Conservation (phyloP, 2,329 filamentous ascomycete species). For the Teratosphaeria destructans region DNA sequence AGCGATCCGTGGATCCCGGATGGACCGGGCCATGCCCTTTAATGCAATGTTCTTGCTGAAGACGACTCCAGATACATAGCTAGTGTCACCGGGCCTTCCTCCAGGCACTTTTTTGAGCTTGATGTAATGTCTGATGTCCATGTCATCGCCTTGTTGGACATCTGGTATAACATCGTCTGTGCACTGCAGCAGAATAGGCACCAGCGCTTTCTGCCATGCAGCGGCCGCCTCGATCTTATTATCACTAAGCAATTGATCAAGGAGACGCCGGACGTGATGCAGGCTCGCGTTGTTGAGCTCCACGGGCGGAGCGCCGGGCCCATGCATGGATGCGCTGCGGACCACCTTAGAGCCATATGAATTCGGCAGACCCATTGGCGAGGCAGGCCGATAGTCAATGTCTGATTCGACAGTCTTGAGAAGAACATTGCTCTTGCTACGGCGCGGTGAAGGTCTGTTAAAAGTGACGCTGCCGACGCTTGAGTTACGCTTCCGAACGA, state of each 20-base stretch:
- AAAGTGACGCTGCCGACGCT: constrained; percentile 72
- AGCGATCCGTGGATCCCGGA: constrained; percentile 73
- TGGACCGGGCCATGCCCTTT: constrained; percentile 89
- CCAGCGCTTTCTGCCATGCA: constrained; percentile 80
- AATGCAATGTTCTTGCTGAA: constrained; percentile 95
- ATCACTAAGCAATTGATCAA: constrained; percentile 75
- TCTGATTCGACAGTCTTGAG: constrained; percentile 32
- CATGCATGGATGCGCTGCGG: constrained; percentile 75
- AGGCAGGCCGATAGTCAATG: background rate
- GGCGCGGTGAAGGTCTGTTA: constrained; percentile 60
- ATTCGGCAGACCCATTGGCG: background rate
- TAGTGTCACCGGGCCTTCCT: constrained; percentile 78
- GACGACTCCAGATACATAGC: constrained; percentile 92
- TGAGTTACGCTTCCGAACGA: constrained; percentile 65
- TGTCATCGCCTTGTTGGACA: constrained; percentile 80
- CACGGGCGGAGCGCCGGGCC: constrained; percentile 60
- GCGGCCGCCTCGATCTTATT: constrained; percentile 58
- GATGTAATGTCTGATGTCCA: constrained; percentile 94
- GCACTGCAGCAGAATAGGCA: constrained; percentile 81
- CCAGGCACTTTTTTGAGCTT: constrained; percentile 95
- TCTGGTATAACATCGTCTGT: constrained; percentile 93
- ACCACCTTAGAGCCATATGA: constrained; percentile 32
- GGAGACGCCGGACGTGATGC: constrained; percentile 74
- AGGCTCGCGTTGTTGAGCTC: constrained; percentile 82
- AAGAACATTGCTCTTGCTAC: constrained; percentile 44